Evolutionary conservation across 345 rosid genomes (phyloP).

Genomic region (Citrus cavaleriei): DNA sequence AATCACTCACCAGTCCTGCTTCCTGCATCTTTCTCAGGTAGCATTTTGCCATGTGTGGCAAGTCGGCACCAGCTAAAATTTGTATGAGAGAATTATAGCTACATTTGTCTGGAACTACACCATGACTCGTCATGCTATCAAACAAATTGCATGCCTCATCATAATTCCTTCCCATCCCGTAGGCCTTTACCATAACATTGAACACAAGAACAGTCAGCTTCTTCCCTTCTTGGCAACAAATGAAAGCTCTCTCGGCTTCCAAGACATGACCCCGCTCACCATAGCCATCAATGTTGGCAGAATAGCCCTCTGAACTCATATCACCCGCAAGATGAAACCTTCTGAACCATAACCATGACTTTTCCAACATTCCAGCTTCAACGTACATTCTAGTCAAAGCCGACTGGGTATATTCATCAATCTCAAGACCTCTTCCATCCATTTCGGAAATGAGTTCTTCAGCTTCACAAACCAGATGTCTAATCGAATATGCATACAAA

Average conservation of each 20-base stretch:
- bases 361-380: conserved; percentile 69
- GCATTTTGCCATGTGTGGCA: conserved; percentile 49
- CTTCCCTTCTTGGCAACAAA: conserved; percentile 52
- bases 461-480: conserved; percentile 72
- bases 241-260: conserved; percentile 64
- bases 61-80: conserved; percentile 57
- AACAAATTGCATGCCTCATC: conserved; percentile 66
- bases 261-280: conserved; percentile 62
- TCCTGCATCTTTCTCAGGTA: conserved; percentile 69
- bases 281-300: conserved; percentile 82
- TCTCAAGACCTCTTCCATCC: conserved; percentile 58
- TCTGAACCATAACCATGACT: conserved; percentile 80
- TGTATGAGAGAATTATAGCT: conserved; percentile 68
- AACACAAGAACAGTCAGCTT: conserved; percentile 59
- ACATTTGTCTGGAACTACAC: conserved; percentile 66
- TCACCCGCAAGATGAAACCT: conserved; percentile 64
- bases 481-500: conserved; percentile 73
- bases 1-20: conserved; percentile 59
- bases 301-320: conserved; percentile 73
- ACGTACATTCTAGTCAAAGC: conserved; percentile 83
- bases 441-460: conserved; percentile 66
- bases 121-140: conserved; percentile 65
- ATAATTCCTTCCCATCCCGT: conserved; percentile 55
- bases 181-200: conserved; percentile 91
- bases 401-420: conserved; percentile 88